These are phyloP conservation scores for Candida sanyaensis DNA, from an alignment of 1,139 yeast species.

Conservation along the genomic window DNA sequence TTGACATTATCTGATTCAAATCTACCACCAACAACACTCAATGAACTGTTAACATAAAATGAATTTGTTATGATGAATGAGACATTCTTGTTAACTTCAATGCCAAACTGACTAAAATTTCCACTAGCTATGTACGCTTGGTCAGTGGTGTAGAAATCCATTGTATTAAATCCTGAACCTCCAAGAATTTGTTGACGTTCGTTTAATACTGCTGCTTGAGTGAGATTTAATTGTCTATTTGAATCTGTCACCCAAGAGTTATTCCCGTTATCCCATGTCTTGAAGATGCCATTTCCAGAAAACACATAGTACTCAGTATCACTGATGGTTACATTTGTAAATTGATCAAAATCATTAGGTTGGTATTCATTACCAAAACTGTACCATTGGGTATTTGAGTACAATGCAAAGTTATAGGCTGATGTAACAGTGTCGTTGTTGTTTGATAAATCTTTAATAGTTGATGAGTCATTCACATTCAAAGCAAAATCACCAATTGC, in stretches of 20 bases:
- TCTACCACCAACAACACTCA: slow-evolving; percentile 56
- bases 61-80: slow-evolving; percentile 44
- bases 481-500: slow-evolving; percentile 37
- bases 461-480: slow-evolving; percentile 14
- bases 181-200: slow-evolving; percentile 34
- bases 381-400: slow-evolving; percentile 29
- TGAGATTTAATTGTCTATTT: slow-evolving; percentile 36
- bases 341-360: slow-evolving; percentile 26
- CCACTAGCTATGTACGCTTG: slow-evolving; percentile 31
- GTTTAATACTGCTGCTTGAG: slow-evolving; percentile 31
- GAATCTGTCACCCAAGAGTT: slow-evolving; percentile 36
- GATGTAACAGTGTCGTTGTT: slow-evolving; percentile 26
- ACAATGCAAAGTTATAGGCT: slow-evolving; percentile 38
- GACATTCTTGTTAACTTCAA: slow-evolving; percentile 20
- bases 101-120: slow-evolving; percentile 25
- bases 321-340: slow-evolving; percentile 38
- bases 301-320: slow-evolving; percentile 41
- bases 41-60: slow-evolving; percentile 46
- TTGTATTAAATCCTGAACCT: slow-evolving; percentile 41
- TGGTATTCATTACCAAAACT: slow-evolving; percentile 40
- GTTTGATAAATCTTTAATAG: slow-evolving; percentile 29
- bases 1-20: slow-evolving; percentile 28
- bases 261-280: slow-evolving; percentile 45
- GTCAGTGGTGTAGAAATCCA: slow-evolving; percentile 33
- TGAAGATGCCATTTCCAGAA: slow-evolving; percentile 28